A percentile compares a stretch with the other conserved stretches of the same genome.
These are phyloP conservation scores for Trichoderma sp. DNA, from an alignment of 2,329 filamentous ascomycete species.

Conservation along the genomic window DNA sequence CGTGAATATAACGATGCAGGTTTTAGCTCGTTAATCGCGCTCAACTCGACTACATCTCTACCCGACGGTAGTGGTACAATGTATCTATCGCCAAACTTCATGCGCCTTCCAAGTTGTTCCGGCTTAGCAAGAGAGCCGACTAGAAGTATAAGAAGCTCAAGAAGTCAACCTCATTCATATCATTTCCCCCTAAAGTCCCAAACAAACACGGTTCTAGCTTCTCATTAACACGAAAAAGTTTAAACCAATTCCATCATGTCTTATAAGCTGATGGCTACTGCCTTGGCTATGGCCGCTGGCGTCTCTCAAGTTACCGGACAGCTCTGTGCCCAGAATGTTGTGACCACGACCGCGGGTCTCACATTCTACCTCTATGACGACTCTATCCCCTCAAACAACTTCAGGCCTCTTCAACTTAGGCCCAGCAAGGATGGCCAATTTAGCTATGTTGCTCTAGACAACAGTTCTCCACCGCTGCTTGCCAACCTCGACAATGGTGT, in stretches of 20 bases:
- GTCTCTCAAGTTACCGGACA: neutral
- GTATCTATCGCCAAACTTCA: neutral
- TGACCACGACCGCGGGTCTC: conserved; percentile 3
- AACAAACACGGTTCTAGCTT: neutral
- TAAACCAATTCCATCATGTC: neutral
- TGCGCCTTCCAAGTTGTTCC: neutral
- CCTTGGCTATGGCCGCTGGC: neutral
- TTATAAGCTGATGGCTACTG: neutral
- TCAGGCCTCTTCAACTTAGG: conserved; percentile 6
- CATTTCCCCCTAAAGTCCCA: neutral
- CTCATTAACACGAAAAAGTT: neutral
- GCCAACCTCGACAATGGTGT: conserved; percentile 18
- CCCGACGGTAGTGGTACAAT: neutral
- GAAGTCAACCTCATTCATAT: neutral
- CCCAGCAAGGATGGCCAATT: conserved; percentile 10
- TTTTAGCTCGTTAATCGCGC: neutral
- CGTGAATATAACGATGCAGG: neutral
- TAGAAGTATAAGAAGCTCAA: neutral
- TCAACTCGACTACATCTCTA: neutral
- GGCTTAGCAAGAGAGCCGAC: neutral
- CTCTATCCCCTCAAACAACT: conserved; percentile 6
- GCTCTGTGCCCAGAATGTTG: neutral
- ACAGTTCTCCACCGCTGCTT: conserved; percentile 3
- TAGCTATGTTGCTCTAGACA: conserved; percentile 12
- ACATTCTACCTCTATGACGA: conserved; percentile 14